Evolutionary conservation across 495 filamentous ascomycete species (phyloP).

Genomic region (Wilcoxina mikolae): DNA sequence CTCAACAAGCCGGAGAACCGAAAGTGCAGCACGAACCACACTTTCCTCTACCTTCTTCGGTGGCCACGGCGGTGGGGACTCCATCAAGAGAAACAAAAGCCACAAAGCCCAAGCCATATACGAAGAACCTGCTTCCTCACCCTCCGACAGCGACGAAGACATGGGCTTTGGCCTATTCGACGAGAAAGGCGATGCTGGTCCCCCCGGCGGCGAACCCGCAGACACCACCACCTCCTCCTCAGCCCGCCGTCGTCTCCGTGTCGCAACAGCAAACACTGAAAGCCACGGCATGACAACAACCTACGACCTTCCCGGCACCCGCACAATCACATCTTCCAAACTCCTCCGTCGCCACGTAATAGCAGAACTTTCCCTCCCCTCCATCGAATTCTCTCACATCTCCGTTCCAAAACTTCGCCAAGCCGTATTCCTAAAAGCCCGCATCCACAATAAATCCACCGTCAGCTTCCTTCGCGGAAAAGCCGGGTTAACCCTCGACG

Average conservation of each 20-base stretch:
- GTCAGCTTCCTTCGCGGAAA: slow-evolving; percentile 47
- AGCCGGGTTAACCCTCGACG: slow-evolving; percentile 52
- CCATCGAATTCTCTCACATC: slow-evolving; percentile 29
- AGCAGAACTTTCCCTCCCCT: slow-evolving; percentile 31
- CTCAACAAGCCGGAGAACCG: no score
- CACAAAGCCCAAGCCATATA: no score
- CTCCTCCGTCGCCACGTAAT: slow-evolving; percentile 35
- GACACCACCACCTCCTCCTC: background rate
- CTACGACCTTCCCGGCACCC: slow-evolving; percentile 39
- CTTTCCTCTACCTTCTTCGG: no score
- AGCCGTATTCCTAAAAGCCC: slow-evolving; percentile 51
- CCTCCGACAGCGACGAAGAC: no score
- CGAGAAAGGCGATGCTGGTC: no score
- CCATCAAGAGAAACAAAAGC: no score
- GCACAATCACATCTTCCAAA: slow-evolving; percentile 34
- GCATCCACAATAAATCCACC: slow-evolving; percentile 43
- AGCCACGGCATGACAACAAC: slow-evolving; percentile 38
- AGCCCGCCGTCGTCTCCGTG: background rate
- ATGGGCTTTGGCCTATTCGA: no score
- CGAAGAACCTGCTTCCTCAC: no score
- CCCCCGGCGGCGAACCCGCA: slow-evolving; percentile 7
- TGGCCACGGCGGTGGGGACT: no score
- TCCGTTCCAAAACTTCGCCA: slow-evolving; percentile 52
- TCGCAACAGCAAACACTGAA: background rate
- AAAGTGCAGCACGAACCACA: no score